Evolutionary conservation across 208 protist species (phyloP).

Genomic region (Trypanosoma mega): DNA sequence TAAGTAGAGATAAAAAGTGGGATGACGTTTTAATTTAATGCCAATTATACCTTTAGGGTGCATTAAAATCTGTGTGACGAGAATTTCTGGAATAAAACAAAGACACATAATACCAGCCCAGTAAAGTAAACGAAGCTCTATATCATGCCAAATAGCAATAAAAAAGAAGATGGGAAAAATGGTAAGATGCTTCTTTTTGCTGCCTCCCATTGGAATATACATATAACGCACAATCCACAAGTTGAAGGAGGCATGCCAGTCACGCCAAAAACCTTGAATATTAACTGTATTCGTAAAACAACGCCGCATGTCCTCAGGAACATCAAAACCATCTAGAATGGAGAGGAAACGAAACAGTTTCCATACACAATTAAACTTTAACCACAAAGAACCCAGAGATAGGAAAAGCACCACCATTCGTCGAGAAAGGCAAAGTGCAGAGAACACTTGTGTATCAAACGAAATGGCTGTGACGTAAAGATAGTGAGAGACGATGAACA

Average conservation of each 20-base stretch:
- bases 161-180: slow-evolving; percentile 92
- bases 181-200: slow-evolving; percentile 37
- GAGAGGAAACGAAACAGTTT: slow-evolving; percentile 84
- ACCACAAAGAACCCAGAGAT: slow-evolving; percentile 83
- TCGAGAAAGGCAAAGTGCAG: slow-evolving; percentile 11
- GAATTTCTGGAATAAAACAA: slow-evolving; percentile 65
- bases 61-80: slow-evolving; percentile 47
- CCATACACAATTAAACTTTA: slow-evolving; percentile 92
- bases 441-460: slow-evolving; percentile 6
- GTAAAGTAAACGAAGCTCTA: slow-evolving; percentile 64
- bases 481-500: slow-evolving; percentile 53
- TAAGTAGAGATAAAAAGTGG: slow-evolving; percentile 41
- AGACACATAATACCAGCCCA: slow-evolving; percentile 75
- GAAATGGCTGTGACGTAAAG: slow-evolving; percentile 48
- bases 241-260: slow-evolving; percentile 91
- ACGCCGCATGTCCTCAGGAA: slow-evolving; percentile 89
- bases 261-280: slow-evolving; percentile 87
- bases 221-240: slow-evolving; percentile 92
- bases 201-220: slow-evolving; percentile 91
- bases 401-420: slow-evolving; percentile 33
- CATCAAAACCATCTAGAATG: slow-evolving; percentile 81
- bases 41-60: slow-evolving; percentile 25
- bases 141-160: slow-evolving; percentile 92
- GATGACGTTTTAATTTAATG: slow-evolving; percentile 20
- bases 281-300: slow-evolving; percentile 88